These are phyloP conservation scores for Raddia distichophylla DNA, from an alignment of 176 grass and related monocot species.

Conservation along the genomic window DNA sequence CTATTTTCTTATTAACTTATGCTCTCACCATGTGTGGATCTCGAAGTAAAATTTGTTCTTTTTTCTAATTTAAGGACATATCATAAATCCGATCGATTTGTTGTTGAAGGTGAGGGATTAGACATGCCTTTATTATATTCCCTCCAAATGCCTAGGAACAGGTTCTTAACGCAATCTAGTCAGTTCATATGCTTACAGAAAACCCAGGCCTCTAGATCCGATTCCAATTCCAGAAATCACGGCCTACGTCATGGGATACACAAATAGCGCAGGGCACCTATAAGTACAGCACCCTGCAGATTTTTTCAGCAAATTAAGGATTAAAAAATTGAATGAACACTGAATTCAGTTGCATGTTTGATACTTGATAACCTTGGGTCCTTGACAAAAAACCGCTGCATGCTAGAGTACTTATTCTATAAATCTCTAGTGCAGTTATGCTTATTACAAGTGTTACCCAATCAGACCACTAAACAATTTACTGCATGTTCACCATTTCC, in stretches of 20 bases:
- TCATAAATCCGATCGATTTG: not conserved
- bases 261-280: not conserved
- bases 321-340: not conserved
- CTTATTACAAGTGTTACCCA: not conserved
- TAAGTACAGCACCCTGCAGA: not conserved
- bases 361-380: not conserved
- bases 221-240: not conserved
- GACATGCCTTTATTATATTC: not conserved
- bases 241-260: not conserved
- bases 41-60: not conserved
- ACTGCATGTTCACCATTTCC: not conserved
- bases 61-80: not conserved
- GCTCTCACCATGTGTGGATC: not conserved
- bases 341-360: not conserved
- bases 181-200: not conserved
- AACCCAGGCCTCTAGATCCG: not conserved
- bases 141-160: not conserved
- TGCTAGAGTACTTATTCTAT: slow-evolving; percentile 9
- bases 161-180: not conserved
- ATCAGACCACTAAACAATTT: not conserved
- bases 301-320: not conserved
- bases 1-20: not conserved
- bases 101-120: not conserved
- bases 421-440: not conserved
- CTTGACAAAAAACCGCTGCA: not conserved